Evolutionary conservation across 73 alveolate species (phyloP).

Genomic region (Symbiodinium pilosum): DNA sequence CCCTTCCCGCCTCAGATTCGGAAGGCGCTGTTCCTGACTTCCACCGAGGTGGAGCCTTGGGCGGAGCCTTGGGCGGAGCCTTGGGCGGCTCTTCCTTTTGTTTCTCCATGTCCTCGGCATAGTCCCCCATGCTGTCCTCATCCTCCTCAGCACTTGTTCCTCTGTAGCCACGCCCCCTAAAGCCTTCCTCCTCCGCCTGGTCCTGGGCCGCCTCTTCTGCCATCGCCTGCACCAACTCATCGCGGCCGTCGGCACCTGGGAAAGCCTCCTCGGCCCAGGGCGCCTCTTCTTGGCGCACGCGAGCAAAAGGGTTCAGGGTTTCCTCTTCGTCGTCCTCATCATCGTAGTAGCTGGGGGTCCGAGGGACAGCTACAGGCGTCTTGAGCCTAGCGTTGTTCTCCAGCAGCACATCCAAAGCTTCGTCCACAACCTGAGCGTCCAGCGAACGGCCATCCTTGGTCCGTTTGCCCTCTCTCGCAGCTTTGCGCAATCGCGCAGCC

Average conservation of each 20-base stretch:
- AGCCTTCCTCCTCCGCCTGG: neutral
- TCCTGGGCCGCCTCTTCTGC: conserved; percentile 22
- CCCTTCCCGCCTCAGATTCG: neutral
- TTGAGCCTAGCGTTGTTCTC: conserved; percentile 39
- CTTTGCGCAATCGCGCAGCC: conserved; percentile 68
- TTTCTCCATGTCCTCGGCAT: neutral
- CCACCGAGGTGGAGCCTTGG: neutral
- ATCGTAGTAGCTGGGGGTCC: neutral
- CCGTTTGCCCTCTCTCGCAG: conserved; percentile 41
- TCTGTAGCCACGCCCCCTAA: neutral
- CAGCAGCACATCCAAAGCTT: conserved; percentile 55
- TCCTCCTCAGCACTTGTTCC: neutral
- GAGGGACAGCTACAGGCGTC: neutral
- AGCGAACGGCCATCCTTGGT: conserved; percentile 29
- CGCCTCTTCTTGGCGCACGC: neutral
- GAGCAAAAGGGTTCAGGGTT: neutral
- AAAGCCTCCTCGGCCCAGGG: conserved; percentile 11
- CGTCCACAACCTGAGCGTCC: conserved; percentile 38
- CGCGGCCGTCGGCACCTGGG: neutral
- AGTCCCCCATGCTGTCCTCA: neutral
- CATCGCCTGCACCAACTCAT: neutral
- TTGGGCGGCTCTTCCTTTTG: neutral
- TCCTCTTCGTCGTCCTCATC: conserved; percentile 5
- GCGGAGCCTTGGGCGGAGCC: no score
- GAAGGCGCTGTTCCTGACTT: neutral